These are phyloP conservation scores for Fusarium protoensiforme DNA, from an alignment of 2,329 filamentous ascomycete genomes.

Conservation along the genomic window DNA sequence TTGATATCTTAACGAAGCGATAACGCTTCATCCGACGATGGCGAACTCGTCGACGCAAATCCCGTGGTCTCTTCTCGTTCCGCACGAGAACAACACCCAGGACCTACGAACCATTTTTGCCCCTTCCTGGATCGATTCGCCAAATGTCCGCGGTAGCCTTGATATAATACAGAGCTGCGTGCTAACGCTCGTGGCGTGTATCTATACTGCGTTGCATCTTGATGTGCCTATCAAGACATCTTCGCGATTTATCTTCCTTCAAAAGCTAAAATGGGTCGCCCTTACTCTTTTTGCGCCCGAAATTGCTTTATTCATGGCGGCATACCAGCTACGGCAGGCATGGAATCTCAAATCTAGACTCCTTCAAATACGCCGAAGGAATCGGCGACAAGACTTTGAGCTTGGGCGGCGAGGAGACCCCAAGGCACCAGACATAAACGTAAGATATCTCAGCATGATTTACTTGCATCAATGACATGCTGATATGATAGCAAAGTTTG, in stretches of 20 bases:
- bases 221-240: conserved; percentile 44
- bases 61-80: not conserved
- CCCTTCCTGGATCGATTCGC: not conserved
- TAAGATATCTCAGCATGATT: not conserved
- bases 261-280: conserved; percentile 45
- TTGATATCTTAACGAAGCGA: not conserved
- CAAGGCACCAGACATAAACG: not conserved
- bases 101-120: not conserved
- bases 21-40: not conserved
- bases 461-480: not conserved
- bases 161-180: conserved; percentile 49
- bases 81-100: not conserved
- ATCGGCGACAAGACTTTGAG: not conserved
- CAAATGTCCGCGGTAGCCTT: not conserved
- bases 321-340: conserved; percentile 19
- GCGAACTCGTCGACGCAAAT: not conserved
- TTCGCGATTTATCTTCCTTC: conserved; percentile 3
- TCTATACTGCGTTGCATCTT: conserved; percentile 51
- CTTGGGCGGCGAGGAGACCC: not conserved
- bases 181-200: conserved; percentile 48
- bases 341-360: conserved; percentile 10
- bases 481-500: not conserved
- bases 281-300: conserved; percentile 48
- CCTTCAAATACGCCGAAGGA: not conserved
- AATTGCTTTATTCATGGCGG: conserved; percentile 42